Base-by-base conservation (phyloP, 2,329 filamentous ascomycete genomes). In the Fusarium redolens region DNA sequence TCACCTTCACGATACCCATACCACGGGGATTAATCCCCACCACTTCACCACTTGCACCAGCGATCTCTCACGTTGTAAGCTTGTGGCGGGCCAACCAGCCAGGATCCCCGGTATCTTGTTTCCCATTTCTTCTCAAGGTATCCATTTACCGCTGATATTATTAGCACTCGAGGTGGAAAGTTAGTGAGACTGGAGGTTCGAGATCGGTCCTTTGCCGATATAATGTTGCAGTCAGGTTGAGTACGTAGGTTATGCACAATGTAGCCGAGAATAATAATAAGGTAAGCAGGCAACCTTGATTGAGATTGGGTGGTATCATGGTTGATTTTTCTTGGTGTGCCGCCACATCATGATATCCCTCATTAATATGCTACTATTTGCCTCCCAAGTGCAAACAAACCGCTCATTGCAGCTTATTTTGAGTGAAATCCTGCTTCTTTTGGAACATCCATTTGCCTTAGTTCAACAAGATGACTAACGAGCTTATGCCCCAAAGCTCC, bases 71-170 rank as follows among this genome's bases (percentile, higher is more conserved):
- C 69, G 35, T 62, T 62, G 75, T 74, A 71, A 70, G 68, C 43
- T 60, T 62, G 75, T 71, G 72, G 75, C 74, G 74, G 75, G 73
- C 64, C 75, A 77, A 75, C 68, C 61, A 55, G 45, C 73, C 51
- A 76, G 75, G 75, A 68, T 61, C 74, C 72, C 73, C 51, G 63
- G 65, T 44, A 52, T 40, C 33, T 47, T 55, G 25, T 48, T 62
- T 44, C 38, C 35, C 33, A 41, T 55, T 43, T 50, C 45, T 22
- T 43, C 25, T 25, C 37, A 40, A 30, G 40, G 63, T 55, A 55
- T 65, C 60, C 60, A 65, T 70, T 55, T 66, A 28, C 59, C 37
- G 67, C 35, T 48, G 37, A 31, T 69, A 69, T 69, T 64, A 64
- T 69, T 69, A 68, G 64, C 33, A 68, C 48, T 50, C 15, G 31